Evolutionary conservation across 2,329 filamentous ascomycete genomes (phyloP).

Genomic region (Colletotrichum lindemuthianum): DNA sequence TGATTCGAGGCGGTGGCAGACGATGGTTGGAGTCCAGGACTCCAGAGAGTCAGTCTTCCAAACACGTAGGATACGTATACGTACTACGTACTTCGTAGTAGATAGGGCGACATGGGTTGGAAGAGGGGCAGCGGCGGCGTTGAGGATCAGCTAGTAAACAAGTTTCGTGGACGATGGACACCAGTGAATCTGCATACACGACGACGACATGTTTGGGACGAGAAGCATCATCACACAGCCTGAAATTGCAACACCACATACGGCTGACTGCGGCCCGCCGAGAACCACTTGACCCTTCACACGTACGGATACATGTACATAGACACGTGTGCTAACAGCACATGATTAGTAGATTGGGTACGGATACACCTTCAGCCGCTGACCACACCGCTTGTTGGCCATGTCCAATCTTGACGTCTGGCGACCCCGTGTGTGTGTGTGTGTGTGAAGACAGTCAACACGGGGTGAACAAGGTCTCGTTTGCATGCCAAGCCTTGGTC

Average conservation of each 20-base stretch:
- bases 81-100: too few species aligned
- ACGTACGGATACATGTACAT: constrained; percentile 14
- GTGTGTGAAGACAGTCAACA: constrained; percentile 2
- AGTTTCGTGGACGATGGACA: constrained; percentile 4
- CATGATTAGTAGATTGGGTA: too few species aligned
- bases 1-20: constrained; percentile 4
- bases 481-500: not conserved
- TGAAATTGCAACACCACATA: constrained; percentile 9
- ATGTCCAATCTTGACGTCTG: constrained; percentile 3
- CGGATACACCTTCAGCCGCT: not conserved
- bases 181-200: not conserved
- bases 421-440: not conserved
- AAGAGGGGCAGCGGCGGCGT: not conserved
- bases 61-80: too few species aligned
- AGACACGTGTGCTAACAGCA: too few species aligned
- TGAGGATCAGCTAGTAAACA: constrained; percentile 12
- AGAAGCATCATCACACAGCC: not conserved
- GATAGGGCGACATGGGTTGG: too few species aligned
- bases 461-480: not conserved
- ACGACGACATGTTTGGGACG: not conserved
- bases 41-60: not conserved
- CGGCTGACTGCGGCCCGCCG: constrained; percentile 9
- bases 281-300: constrained; percentile 10
- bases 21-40: not conserved
- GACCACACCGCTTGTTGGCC: constrained; percentile 21